Base-by-base conservation (phyloP, 2,329 filamentous ascomycete species). In the Penicillium corylophilum region DNA sequence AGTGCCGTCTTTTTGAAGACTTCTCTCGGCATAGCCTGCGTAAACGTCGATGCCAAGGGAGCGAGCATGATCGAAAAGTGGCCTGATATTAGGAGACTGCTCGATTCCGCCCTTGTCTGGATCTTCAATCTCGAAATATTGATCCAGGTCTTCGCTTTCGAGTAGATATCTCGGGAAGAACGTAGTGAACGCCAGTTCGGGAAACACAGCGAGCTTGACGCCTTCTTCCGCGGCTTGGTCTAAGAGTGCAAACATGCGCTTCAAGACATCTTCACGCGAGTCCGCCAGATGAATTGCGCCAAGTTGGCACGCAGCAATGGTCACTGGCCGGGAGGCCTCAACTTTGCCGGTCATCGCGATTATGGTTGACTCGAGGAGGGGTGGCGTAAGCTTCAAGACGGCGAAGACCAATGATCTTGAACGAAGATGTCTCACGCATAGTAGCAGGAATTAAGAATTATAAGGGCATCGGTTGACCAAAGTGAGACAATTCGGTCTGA, bases 111-210 rank as follows among this genome's bases (percentile, higher is more conserved):
- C 44, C 31, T 39, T 44, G 7, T 13, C 38, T 2, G 49, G 36
- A 28, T 76, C 72, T 35, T 74, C 74, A 49, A 73, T 71, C 57
- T 83, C 81, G 58, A 83, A 82, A 67, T 77, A 81, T 6, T 62
- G 57, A 42, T 77, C 76, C 12, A 82, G 66, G 36, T 79, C 72
- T 13, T 66, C 62, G 22, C 70, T 63, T 49, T 78, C 73, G 8
- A 73, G 64, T 39, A 81, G 65, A 56, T 79, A 74, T 5, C 78
- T 74, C 0, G 80, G 80, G 62, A 82, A 82, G 71, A 83, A 83
- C 1, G 80, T 82, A 0, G 79, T 82, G 12, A 82, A 72, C 10
- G 79, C 76, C n/a, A 74, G 70, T 64, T 82, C 80, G 1, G 80
- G 80, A 56, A 77, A 83, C 26, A 82, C 74, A 9, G 82, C 74